Base-by-base conservation (phyloP, 2,329 filamentous ascomycete species). In the Epicoccum sorghinum region DNA sequence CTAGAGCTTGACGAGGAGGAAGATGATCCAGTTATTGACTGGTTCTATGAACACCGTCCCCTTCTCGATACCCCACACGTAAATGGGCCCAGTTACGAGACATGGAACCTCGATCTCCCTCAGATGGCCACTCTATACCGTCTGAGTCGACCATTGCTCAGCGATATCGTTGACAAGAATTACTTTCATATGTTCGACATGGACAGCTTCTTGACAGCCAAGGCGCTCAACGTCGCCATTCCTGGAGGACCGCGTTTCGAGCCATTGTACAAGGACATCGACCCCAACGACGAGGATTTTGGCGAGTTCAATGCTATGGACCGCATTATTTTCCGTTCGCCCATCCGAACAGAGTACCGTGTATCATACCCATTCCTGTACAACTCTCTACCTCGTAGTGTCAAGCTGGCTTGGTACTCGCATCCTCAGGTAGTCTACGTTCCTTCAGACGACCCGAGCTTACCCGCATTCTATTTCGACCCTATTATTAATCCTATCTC, bases 231-330 rank as follows among this genome's bases (percentile, higher is more conserved):
- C 65, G 93, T 99, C 47, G 93, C 96, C 8, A 91, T 99, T 49
- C 95, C 95, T n/a, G 95, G 95, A 72, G 96, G 95, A 8, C 95
- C 95, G 57, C 88, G 95, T 27, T 99, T 99, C 61, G 95, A 99
- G 76, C 95, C 95, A 23, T 76, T 99, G 18, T 99, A 97, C 82
- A 99, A 99, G 78, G 95, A 99, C 67, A 93, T 99, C 57, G 93
- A 99, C 74, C 95, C 95, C 2, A 99, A 99, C 67, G 93, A 98
- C 65, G 95, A 99, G 75, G 95, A 99, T 71, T 99, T 99, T 77
- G 95, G 95, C 76, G 95, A 99, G 76, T 99, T 99, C 82, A 99
- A 99, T 71, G 95, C 95, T 30, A 99, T 99, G 67, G 95, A 99
- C 70, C 91, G 96, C 65, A 99, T 99, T 77, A 99, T 99, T 64